Base-by-base conservation (phyloP, 192 early-diverging fungal species). In the Thoreauomyces humboldtii region DNA sequence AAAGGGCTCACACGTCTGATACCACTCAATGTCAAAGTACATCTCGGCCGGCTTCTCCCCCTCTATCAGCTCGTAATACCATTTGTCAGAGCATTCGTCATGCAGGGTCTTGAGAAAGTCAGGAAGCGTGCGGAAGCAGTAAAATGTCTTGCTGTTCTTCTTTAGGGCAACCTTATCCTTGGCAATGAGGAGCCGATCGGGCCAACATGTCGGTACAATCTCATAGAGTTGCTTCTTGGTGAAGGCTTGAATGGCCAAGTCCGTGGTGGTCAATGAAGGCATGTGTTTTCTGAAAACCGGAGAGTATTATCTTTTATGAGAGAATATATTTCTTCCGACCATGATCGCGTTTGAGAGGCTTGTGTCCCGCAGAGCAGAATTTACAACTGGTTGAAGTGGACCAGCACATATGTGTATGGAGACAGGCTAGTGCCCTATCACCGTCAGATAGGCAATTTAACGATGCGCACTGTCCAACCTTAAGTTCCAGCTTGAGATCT, bases 11-110 rank as follows among this genome's bases (percentile, higher is more conserved):
- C 51, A 54, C 7, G 7, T 54, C 4, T 33, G 27, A 33, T 54
- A 54, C 51, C 51, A 54, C 17, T 54, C 51, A 54, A 54, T 29
- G 51, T 54, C 51, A 54, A 54, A 54, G 51, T 54, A 54, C 51
- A 54, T 54, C 22, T 19, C n/a, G 32, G 51, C 32, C 27, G 25
- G 51, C n/a, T 27, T 17, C 24, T 54, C 28, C 19, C 24, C 51
- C 7, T 27, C 27, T 54, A 54, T 54, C 24, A 54, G 27, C 28
- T 54, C 51, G 24, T 54, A 54, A 33, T 54, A 54, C 51, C 51
- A 54, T 4, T 31, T 33, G 32, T 54, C 22, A 27, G 25, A 33
- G 32, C 32, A n/a, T 17, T 31, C 32, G 7, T 54, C 27, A 31
- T n/a, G 27, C 25, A 54, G 28, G 17, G 27, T 22, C 25, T 33